phyloP scores from a whole-genome alignment of 371 early-diverging fungal species.

The Mortierella sp. region DNA sequence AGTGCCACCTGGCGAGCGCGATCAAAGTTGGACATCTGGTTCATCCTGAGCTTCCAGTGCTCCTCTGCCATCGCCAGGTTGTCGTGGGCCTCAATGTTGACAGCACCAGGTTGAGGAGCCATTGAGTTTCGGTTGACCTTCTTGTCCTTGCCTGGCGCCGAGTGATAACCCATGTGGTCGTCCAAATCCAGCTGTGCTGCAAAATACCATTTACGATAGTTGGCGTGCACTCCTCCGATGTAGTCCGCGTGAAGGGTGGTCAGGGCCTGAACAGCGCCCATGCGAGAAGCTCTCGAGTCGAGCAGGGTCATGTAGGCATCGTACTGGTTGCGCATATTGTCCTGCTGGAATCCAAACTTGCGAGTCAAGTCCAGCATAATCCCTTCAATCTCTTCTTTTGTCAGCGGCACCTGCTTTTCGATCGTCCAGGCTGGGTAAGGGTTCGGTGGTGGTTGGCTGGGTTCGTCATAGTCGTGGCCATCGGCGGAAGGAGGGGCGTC shows the following conservation, averaged over 20 bases:
- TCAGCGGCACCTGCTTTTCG: constrained; percentile 74
- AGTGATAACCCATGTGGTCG: constrained; percentile 68
- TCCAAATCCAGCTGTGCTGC: constrained; percentile 85
- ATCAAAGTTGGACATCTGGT: constrained; percentile 78
- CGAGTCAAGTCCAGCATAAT: constrained; percentile 73
- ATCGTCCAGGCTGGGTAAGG: constrained; percentile 82
- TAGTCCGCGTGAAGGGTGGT: constrained; percentile 89
- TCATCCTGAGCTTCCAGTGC: constrained; percentile 82
- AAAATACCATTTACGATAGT: constrained; percentile 92
- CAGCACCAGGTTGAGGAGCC: constrained; percentile 39
- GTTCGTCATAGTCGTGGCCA: constrained; percentile 21
- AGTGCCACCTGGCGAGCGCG: constrained; percentile 84
- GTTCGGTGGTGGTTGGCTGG: constrained; percentile 47
- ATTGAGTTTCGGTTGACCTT: constrained; percentile 53
- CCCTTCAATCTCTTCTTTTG: constrained; percentile 75
- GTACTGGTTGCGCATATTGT: constrained; percentile 82
- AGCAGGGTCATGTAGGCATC: constrained; percentile 88
- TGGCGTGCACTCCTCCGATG: constrained; percentile 88
- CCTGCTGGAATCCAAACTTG: constrained; percentile 89
- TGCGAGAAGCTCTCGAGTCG: constrained; percentile 88
- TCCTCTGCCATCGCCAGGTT: constrained; percentile 67
- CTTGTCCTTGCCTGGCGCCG: constrained; percentile 61
- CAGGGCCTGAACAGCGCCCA: constrained; percentile 82
- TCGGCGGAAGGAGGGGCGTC: constrained; percentile 23
- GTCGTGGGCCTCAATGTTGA: constrained; percentile 49